Conservation (phyloP, 176 grass and related monocot genomes). For the Oryza punctata region DNA sequence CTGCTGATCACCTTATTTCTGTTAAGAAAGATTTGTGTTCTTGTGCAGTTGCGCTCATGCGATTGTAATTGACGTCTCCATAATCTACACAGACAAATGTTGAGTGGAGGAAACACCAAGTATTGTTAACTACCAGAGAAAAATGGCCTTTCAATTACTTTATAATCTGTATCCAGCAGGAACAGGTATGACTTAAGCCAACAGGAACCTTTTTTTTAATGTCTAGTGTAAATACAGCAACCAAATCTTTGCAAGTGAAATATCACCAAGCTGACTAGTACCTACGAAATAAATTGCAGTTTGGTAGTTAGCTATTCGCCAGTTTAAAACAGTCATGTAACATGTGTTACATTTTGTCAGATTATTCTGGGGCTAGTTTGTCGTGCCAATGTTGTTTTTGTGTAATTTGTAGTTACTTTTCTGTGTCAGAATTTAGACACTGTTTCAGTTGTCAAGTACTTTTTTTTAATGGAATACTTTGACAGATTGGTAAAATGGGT, state of each 20-base stretch:
- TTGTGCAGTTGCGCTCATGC: background rate
- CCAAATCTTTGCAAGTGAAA: constrained; percentile 1
- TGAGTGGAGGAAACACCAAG: background rate
- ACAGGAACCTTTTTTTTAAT: background rate
- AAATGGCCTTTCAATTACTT: background rate
- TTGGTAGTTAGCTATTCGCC: constrained; percentile 7
- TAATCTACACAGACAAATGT: constrained; percentile 10
- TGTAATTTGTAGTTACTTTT: constrained; percentile 23
- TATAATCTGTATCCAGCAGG: constrained; percentile 20
- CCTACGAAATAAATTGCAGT: background rate
- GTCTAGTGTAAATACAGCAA: background rate
- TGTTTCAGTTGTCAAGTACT: constrained; percentile 15
- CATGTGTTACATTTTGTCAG: constrained; percentile 33
- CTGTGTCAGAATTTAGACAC: constrained; percentile 21
- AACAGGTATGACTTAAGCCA: constrained; percentile 28
- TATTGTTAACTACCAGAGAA: background rate
- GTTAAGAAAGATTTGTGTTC: constrained; percentile 14
- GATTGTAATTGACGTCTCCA: constrained; percentile 4
- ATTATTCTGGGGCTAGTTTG: background rate
- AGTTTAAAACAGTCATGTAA: background rate
- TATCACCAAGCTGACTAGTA: background rate
- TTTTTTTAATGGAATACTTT: constrained; percentile 7
- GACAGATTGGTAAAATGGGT: background rate
- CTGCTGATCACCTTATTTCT: constrained; percentile 15
- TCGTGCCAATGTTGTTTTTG: background rate